Conservation (phyloP, 257 asterid species). For the Fraxinus excelsior region DNA sequence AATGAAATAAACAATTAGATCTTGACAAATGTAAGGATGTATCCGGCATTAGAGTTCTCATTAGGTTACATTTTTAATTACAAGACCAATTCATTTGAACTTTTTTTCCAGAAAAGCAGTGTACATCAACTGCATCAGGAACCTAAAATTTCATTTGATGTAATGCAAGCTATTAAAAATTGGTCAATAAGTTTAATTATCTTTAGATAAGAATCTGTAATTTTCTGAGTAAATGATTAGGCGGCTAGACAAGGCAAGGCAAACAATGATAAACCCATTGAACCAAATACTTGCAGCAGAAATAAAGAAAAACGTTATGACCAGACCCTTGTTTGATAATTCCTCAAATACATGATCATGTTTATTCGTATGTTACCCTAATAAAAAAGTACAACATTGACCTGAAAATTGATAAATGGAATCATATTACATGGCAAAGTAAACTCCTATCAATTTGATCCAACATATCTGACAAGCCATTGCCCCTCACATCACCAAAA, state of each 20-base stretch:
- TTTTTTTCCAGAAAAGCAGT: too few species aligned
- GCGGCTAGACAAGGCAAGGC: not conserved
- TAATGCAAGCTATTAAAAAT: not conserved
- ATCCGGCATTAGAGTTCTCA: not conserved
- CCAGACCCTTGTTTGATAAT: not conserved
- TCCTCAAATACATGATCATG: not conserved
- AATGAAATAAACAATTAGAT: slow-evolving; percentile 9
- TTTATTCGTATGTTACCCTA: not conserved
- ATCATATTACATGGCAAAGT: not conserved
- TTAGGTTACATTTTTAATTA: not conserved
- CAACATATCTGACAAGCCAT: not conserved
- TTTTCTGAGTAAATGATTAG: not conserved
- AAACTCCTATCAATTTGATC: not conserved
- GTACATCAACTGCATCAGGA: not conserved
- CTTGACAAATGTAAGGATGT: not conserved
- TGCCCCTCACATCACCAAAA: not conserved
- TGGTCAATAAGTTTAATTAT: not conserved
- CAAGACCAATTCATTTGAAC: not conserved
- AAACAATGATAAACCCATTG: not conserved
- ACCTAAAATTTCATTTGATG: not conserved
- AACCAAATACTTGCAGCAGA: not conserved
- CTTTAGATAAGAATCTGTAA: not conserved
- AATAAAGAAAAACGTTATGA: not conserved
- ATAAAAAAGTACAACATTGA: not conserved
- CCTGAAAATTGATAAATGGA: not conserved